A percentile compares a stretch with the other conserved stretches of the same genome.
phyloP scores from a whole-genome alignment of 306 rosid species.

The Purshia tridentata region DNA sequence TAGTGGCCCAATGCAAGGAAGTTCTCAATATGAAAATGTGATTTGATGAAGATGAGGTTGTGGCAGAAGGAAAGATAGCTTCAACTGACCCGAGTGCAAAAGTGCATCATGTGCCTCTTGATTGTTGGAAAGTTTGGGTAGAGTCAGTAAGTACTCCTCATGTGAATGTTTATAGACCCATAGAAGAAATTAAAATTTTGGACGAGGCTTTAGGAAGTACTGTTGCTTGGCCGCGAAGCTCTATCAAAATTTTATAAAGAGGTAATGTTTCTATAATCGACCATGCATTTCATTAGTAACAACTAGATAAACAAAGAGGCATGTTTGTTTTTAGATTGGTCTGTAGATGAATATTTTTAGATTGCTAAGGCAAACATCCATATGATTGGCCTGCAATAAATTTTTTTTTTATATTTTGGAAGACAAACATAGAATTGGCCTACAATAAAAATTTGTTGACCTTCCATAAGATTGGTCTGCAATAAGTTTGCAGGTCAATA shows the following conservation, averaged over 20 bases:
- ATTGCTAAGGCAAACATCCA: too few relatives aligned
- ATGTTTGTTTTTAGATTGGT: too few relatives aligned
- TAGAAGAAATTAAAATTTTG: neutral
- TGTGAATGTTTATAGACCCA: neutral
- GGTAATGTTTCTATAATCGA: too few relatives aligned
- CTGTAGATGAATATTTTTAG: too few relatives aligned
- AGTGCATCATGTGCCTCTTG: neutral
- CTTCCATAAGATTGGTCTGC: too few relatives aligned
- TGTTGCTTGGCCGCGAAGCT: neutral
- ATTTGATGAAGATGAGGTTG: neutral
- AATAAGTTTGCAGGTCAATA: too few relatives aligned
- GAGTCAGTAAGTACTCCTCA: neutral
- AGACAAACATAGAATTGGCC: too few relatives aligned
- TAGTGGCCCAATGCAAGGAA: neutral
- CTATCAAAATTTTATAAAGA: neutral
- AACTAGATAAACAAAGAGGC: too few relatives aligned
- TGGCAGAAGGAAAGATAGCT: neutral
- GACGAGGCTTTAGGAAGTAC: neutral
- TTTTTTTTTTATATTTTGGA: too few relatives aligned
- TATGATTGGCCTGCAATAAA: too few relatives aligned
- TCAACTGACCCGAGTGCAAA: neutral
- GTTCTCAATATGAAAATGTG: neutral
- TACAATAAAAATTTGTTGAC: too few relatives aligned
- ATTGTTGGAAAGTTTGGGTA: constrained; percentile 5
- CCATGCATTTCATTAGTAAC: too few relatives aligned